Base-by-base conservation (phyloP, 768 basidiomycete species). In the Sistotremastrum niveocremeum region DNA sequence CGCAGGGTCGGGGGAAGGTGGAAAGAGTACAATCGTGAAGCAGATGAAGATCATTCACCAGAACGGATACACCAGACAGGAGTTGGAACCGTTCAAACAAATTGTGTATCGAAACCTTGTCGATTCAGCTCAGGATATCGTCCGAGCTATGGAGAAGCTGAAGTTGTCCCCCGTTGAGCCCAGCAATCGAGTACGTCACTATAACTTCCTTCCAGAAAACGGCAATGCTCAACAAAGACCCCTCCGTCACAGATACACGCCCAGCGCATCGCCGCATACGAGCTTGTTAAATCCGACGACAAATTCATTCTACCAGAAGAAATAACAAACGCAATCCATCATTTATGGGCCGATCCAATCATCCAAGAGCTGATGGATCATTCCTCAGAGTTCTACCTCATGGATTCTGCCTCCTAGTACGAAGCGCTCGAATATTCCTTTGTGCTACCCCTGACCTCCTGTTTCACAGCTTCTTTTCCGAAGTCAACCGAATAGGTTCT, bases 1-100 rank as follows among this genome's bases (percentile, higher is more conserved):
- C 10, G 12, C 54, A 93, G 91, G 93, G 46, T 91, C 90, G 9
- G 89, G 93, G 55, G 90, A 94, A 67, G 87, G 84, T 1, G 94
- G 93, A 5, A 97, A 97, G 65, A 81, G 79, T 4, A 98, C 93
- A 0, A 89, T 98, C 52, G 90, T 95, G 34, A 97, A 98, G 60
- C 93, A 98, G 63, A 95, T 98, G 91, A 95, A 94, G 72, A 93
- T 97, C 48, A 91, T 97, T 42, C 86, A 98, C 61, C 86, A 94
- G 61, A 79, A 81, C 50, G 93, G 93, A 8, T 98, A 90, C 64
- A 76, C 80, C 2, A 62, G 65, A 6, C 74, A 82, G 0, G 90
- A 95, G 60, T 76, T 89, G 30, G 69, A 80, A 49, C 71, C 76
- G 3, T 94, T 77, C 66, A 71, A 83, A 12, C 74, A 79, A 0